A percentile compares a stretch with the other conserved stretches of the same genome.
These are phyloP conservation scores for Pouteria campechiana DNA, from an alignment of 179 eudicot species.

Conservation along the genomic window DNA sequence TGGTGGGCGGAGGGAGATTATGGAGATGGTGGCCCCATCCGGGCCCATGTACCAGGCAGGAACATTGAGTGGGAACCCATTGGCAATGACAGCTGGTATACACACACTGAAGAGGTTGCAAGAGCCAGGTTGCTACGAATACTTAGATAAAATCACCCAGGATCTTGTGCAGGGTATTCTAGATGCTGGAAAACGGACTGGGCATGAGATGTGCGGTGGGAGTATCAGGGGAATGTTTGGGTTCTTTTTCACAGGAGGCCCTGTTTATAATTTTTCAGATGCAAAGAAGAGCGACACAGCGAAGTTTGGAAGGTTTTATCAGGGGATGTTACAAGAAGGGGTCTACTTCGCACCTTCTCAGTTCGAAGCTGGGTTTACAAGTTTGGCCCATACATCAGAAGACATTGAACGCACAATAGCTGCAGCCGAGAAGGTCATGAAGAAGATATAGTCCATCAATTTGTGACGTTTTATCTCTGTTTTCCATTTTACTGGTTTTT, in stretches of 20 bases:
- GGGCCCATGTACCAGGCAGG: constrained; percentile 97
- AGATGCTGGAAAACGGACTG: constrained; percentile 75
- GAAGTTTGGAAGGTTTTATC: constrained; percentile 61
- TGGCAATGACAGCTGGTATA: constrained; percentile 98
- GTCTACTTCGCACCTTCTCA: constrained; percentile 95
- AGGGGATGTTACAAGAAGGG: constrained; percentile 89
- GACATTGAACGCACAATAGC: constrained; percentile 71
- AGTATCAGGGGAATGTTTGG: constrained; percentile 87
- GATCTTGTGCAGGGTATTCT: constrained; percentile 63
- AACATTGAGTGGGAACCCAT: constrained; percentile 92
- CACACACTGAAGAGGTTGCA: constrained; percentile 75
- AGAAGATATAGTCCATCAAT: constrained; percentile 27
- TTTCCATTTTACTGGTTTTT: too few relatives aligned
- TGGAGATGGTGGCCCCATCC: constrained; percentile 98
- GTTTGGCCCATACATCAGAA: constrained; percentile 67
- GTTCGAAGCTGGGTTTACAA: constrained; percentile 94
- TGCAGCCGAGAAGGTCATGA: constrained; percentile 78
- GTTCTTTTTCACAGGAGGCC: constrained; percentile 87
- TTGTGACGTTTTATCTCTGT: too few relatives aligned
- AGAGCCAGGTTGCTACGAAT: constrained; percentile 61
- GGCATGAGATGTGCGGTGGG: constrained; percentile 82
- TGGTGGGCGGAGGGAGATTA: constrained; percentile 89
- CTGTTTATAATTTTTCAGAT: constrained; percentile 71
- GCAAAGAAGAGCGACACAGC: constrained; percentile 87
- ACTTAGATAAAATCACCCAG: constrained; percentile 57